Evolutionary conservation across 202 grass and related monocot species (phyloP), one percentile per base, ranked within the genome.

Genomic region (Dendrocalamus latiflorus): DNA sequence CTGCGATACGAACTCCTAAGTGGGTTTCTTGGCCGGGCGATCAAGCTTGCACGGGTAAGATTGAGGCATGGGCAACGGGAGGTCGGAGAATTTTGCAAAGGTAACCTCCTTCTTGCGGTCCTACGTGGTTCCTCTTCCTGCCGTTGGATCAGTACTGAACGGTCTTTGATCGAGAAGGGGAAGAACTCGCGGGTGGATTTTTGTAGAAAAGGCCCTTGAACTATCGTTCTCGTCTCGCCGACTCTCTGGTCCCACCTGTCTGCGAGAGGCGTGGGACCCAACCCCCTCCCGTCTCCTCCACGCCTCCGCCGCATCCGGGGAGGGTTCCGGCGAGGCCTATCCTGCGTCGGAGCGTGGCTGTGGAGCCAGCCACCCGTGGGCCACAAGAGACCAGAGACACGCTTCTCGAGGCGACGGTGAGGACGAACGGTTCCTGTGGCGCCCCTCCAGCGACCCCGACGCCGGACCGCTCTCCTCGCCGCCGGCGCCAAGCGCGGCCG

Each of bases 311-410:
- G 30, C 30, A 30, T 30, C 30, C 30, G 30, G 30, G 30, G 30
- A 30, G 30, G 3, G 30, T 30, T 3, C 30, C 30, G 30, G 4
- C 8, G 76, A 74, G 56, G 30, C 53, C 8, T 54, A 68, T 79
- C 7, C 56, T 86, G 43, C 81, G 83, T 83, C 68, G 68, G n/a
- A 60, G 77, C 53, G 24, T 86, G 30, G 30, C 69, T 28, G 57
- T 76, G 12, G 64, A 89, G 3, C 63, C 61, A 8, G 83, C 89
- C 28, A 84, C 13, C 25, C 5, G 13, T 30, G 13, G 25, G 58
- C 25, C 24, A 3, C 14, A 10, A 33, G 25, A 30, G 6, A 60
- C 24, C 2, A 5, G 22, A 13, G 22, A 25, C 10, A 50, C 6
- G 25, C 25, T 30, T 61, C 22, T 61, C 25, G 22, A 60, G 4